Evolutionary conservation across 2,329 filamentous ascomycete genomes (phyloP).

Genomic region (Catunica adiposa): DNA sequence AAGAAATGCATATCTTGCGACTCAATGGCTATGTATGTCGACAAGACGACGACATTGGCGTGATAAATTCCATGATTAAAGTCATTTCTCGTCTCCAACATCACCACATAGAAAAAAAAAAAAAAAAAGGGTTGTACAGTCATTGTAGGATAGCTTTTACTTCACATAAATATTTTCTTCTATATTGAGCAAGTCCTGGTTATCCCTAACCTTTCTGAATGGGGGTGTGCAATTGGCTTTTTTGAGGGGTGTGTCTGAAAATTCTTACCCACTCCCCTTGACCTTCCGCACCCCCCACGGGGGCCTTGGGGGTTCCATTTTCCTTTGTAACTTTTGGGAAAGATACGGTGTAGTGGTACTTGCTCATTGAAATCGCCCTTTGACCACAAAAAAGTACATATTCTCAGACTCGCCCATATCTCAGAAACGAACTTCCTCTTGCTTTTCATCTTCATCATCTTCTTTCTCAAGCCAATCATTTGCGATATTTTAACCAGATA

Average conservation of each 20-base stretch:
- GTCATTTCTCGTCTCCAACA: no score
- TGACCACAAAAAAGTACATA: conserved; percentile 10
- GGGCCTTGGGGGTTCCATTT: neutral
- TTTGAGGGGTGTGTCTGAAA: neutral
- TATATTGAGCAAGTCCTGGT: neutral
- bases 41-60: neutral
- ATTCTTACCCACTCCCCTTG: neutral
- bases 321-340: neutral
- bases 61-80: neutral
- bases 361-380: neutral
- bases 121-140: neutral
- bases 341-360: conserved; percentile 6
- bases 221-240: no score
- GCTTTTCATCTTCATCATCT: neutral
- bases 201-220: no score
- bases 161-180: neutral
- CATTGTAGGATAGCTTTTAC: neutral
- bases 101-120: neutral
- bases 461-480: conserved; percentile 3
- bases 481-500: neutral
- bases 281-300: neutral
- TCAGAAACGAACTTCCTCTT: neutral
- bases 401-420: conserved; percentile 4
- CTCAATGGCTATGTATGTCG: neutral
- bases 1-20: neutral